These are phyloP conservation scores for Serendipita sp. DNA, from an alignment of 768 basidiomycete species.

Conservation along the genomic window DNA sequence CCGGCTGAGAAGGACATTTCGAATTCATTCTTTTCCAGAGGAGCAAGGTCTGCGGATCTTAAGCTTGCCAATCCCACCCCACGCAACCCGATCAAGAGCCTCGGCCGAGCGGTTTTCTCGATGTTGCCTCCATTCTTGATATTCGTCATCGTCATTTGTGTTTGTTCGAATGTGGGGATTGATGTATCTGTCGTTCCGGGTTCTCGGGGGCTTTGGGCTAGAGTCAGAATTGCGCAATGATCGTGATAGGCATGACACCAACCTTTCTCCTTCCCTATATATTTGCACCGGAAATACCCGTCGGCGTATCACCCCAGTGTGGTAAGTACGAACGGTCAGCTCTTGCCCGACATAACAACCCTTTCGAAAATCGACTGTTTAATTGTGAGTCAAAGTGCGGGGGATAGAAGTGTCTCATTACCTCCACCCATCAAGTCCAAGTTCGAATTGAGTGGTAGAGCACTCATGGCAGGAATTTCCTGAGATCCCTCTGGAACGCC, in stretches of 20 bases:
- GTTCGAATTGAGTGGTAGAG: slow-evolving; percentile 90
- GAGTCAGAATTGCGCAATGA: not conserved
- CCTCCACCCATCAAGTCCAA: slow-evolving; percentile 88
- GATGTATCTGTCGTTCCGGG: not conserved
- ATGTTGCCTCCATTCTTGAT: not conserved
- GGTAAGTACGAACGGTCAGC: slow-evolving; percentile 88
- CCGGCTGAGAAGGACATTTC: not conserved
- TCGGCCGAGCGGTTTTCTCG: not conserved
- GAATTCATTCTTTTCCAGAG: not conserved
- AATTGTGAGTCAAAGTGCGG: slow-evolving; percentile 10
- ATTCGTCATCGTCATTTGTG: not conserved
- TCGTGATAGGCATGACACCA: not conserved
- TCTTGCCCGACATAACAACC: slow-evolving; percentile 99
- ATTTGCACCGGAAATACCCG: slow-evolving; percentile 71
- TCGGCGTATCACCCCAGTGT: slow-evolving; percentile 82
- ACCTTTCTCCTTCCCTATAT: slow-evolving; percentile 15
- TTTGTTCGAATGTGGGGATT: not conserved
- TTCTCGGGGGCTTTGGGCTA: not conserved
- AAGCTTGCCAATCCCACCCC: not conserved
- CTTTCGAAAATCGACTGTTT: slow-evolving; percentile 83
- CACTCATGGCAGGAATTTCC: slow-evolving; percentile 61
- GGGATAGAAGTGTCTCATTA: slow-evolving; percentile 23
- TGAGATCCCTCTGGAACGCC: slow-evolving; percentile 76
- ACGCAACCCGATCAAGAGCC: not conserved
- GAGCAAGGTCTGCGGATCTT: not conserved